These are phyloP conservation scores for Zygosaccharomyces pseudobailii DNA, from an alignment of 1,139 yeast species.

Conservation along the genomic window DNA sequence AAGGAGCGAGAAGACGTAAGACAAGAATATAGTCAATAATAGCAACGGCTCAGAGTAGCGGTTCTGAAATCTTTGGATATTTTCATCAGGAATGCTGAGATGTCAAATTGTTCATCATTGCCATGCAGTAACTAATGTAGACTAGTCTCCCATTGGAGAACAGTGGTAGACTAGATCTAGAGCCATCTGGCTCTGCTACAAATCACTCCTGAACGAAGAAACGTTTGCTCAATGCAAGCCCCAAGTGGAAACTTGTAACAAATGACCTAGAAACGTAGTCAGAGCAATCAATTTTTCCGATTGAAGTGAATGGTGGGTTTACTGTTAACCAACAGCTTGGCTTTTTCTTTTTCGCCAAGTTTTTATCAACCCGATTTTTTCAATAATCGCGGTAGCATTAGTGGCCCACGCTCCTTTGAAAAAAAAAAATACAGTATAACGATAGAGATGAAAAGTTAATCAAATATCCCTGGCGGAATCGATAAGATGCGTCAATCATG, in stretches of 20 bases:
- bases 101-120: constrained; percentile 2
- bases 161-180: neutral
- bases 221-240: neutral
- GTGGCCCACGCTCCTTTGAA: neutral
- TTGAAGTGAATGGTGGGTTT: neutral
- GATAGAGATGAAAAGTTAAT: neutral
- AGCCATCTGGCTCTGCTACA: neutral
- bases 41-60: constrained; percentile 28
- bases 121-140: neutral
- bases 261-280: neutral
- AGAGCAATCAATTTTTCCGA: neutral
- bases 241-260: neutral
- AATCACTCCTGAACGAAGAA: neutral
- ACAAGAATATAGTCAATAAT: constrained; percentile 24
- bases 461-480: neutral
- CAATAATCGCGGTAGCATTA: neutral
- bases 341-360: neutral
- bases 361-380: neutral
- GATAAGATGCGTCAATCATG: neutral
- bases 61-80: constrained; percentile 20
- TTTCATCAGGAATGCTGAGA: neutral
- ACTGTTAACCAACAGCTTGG: neutral
- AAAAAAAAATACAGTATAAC: neutral
- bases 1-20: constrained; percentile 64
- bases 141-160: neutral